Conservation (phyloP, 176 grass and related monocot genomes). For the Oryza brachyantha region DNA sequence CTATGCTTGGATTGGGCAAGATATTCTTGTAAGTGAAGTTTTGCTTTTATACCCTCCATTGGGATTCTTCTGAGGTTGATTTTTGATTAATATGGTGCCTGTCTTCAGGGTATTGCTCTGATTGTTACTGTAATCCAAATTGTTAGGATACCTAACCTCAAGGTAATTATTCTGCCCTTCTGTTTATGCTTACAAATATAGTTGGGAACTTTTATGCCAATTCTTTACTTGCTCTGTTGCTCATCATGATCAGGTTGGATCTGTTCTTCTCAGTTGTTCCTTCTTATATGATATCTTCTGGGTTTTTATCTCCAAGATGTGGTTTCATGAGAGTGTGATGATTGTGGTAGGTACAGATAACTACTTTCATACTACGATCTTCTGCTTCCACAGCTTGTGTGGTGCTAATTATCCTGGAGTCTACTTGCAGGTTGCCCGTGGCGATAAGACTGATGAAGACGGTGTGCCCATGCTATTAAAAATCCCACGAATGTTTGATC, state of each 20-base stretch:
- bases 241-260: constrained; percentile 62
- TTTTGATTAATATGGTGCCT: constrained; percentile 15
- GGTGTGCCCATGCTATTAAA: constrained; percentile 97
- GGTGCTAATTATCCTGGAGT: neutral
- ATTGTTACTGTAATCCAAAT: constrained; percentile 97
- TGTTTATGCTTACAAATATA: neutral
- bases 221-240: constrained; percentile 30
- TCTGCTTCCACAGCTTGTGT: neutral
- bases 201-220: constrained; percentile 14
- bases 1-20: constrained; percentile 96
- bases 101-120: constrained; percentile 79
- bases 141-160: constrained; percentile 94
- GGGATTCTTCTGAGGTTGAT: constrained; percentile 3
- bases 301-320: constrained; percentile 95
- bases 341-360: constrained; percentile 74
- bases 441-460: constrained; percentile 96
- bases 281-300: constrained; percentile 99
- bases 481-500: constrained; percentile 96
- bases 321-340: constrained; percentile 99
- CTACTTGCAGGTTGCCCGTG: constrained; percentile 72
- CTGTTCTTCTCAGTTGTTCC: constrained; percentile 79
- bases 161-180: constrained; percentile 53
- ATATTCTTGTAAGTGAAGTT: constrained; percentile 77
- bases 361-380: neutral
- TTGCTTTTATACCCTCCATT: constrained; percentile 20